Percentiles rank a stretch among this genome's conserved stretches.
These are phyloP conservation scores for Xylaria sp. DNA, from an alignment of 2,329 filamentous ascomycete species.

Conservation along the genomic window DNA sequence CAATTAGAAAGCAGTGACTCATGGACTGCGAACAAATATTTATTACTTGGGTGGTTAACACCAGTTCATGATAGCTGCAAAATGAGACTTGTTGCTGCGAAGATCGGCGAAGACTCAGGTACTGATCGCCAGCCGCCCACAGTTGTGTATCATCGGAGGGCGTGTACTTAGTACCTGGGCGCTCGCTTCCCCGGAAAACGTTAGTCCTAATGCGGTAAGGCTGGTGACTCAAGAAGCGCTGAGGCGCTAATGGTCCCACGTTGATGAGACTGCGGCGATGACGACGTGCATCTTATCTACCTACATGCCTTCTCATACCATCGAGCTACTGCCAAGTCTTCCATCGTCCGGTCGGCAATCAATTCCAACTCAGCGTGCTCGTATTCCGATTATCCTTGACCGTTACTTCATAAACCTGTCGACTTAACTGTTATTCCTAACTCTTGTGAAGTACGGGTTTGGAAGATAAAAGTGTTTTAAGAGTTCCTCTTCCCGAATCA, in stretches of 20 bases:
- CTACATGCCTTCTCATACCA: background rate
- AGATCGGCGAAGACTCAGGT: conserved; percentile 18
- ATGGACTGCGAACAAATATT: conserved; percentile 14
- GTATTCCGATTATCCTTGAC: background rate
- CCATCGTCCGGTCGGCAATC: background rate
- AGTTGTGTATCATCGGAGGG: conserved; percentile 3
- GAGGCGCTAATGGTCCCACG: conserved; percentile 5
- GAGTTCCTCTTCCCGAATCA: conserved; percentile 9
- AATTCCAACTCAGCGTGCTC: conserved; percentile 10
- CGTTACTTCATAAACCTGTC: background rate
- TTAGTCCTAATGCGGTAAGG: conserved; percentile 21
- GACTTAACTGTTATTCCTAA: background rate
- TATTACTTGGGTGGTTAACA: background rate
- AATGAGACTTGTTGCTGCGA: conserved; percentile 15
- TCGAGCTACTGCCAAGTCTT: conserved; percentile 14
- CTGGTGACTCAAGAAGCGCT: background rate
- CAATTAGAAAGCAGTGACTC: conserved; percentile 18
- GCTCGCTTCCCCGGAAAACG: conserved; percentile 27
- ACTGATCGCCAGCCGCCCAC: background rate
- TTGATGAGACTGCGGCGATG: conserved; percentile 21
- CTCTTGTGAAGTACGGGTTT: background rate
- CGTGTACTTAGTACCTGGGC: conserved; percentile 12
- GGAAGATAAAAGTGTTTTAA: background rate
- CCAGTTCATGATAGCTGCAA: conserved; percentile 5
- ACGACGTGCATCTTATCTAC: conserved; percentile 27